These are phyloP conservation scores for Tuber umbilicatum DNA, from an alignment of 495 filamentous ascomycete genomes.

Conservation along the genomic window DNA sequence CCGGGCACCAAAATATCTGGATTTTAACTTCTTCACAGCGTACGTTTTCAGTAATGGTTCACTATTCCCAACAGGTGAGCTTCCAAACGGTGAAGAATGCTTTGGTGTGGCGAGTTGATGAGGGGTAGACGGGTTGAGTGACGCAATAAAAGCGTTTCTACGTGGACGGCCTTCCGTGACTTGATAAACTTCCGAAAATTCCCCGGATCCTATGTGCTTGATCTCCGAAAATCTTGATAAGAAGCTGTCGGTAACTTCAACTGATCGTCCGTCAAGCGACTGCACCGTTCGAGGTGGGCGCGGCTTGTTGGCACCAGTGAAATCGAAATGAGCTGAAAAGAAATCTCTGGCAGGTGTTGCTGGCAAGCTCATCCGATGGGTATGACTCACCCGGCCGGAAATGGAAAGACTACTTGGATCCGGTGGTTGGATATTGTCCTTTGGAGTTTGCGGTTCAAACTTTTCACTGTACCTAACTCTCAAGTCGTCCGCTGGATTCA, in stretches of 20 bases:
- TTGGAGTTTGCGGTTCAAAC: constrained; percentile 70
- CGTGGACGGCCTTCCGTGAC: constrained; percentile 52
- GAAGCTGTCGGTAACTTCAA: constrained; percentile 36
- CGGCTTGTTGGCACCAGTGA: background rate
- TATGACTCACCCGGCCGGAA: constrained; percentile 49
- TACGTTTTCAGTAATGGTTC: constrained; percentile 55
- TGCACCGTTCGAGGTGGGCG: constrained; percentile 25
- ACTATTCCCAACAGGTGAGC: constrained; percentile 42
- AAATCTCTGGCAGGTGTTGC: constrained; percentile 26
- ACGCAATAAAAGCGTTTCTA: constrained; percentile 25
- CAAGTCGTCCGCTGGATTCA: background rate
- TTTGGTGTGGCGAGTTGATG: constrained; percentile 42
- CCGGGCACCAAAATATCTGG: constrained; percentile 63
- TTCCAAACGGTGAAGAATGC: constrained; percentile 46
- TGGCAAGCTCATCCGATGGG: constrained; percentile 35
- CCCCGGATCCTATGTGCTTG: constrained; percentile 72
- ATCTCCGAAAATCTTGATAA: constrained; percentile 62
- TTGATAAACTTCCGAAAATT: constrained; percentile 87
- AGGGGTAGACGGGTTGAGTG: constrained; percentile 30
- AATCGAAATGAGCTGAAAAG: constrained; percentile 4
- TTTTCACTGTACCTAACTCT: constrained; percentile 37
- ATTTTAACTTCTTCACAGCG: constrained; percentile 87
- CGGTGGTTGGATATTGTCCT: constrained; percentile 64
- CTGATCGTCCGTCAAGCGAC: constrained; percentile 26
- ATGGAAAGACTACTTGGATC: constrained; percentile 77